Evolutionary conservation across 345 rosid genomes (phyloP), one percentile per base, ranked within the genome.

Genomic region (Ailanthus altissimus): DNA sequence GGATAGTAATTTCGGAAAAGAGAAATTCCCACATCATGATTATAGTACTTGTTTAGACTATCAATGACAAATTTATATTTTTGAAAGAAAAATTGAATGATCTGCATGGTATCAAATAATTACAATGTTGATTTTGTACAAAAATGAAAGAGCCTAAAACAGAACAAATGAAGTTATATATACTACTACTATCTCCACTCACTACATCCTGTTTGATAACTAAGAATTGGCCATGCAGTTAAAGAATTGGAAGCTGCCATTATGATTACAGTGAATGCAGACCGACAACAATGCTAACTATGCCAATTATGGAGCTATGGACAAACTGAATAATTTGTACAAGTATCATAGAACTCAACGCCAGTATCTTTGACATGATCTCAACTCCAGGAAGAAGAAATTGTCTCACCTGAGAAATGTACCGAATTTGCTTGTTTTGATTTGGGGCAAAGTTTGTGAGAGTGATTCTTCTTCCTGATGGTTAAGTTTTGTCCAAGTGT

Each of bases 221-320:
- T 63, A 8, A 32, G 67, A 65, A 40, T 42, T n/a, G 70, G 50
- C 26, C 28, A 45, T 6, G 36, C 9, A 12, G 32, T 46, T 45
- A 56, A n/a, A 66, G 8, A 60, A 64, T 64, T 28, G 1, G 42
- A 15, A 46, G 72, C 57, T 1, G 45, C 45, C 76, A 26, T 28
- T 74, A 49, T 74, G 50, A 63, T 46, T 60, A 8, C 23, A 21
- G 26, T 32, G 4, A 6, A 16, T 38, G 64, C 14, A 43, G 54
- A 53, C 66, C 23, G 49, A 43, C 14, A 10, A 64, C 21, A 63
- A 63, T 28, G 78, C 62, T 74, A 14, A 74, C 58, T 5, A 9
- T 28, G 23, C 15, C 45, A 32, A 49, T 70, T n/a, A 43, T 16
- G 23, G 26, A 18, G 46, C 59, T 61, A 32, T 74, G 51, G 32